Evolutionary conservation across 352 stramenopile species (phyloP), one percentile per base, ranked within the genome.

Genomic region (Globisporangium middletonii): DNA sequence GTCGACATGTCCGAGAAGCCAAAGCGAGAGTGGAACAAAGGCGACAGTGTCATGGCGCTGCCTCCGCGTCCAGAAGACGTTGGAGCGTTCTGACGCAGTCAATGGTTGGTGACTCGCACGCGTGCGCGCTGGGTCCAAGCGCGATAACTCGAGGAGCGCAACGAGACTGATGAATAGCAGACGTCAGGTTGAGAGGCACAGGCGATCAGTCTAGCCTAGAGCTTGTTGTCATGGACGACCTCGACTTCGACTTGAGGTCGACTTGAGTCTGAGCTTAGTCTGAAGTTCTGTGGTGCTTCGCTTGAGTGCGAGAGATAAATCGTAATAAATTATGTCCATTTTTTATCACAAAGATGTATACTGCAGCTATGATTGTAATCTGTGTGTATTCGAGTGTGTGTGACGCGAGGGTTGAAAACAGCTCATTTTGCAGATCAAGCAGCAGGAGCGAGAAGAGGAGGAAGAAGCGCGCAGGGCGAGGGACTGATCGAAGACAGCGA

Each of bases 1-100:
- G 55, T 43, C 2, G 46, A 58, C 0, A 79, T 82, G 72, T 38
- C 56, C 16, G 57, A 75, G 16, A 79, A 79, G 19, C 70, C 72
- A 7, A 62, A 65, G 28, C 15, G 44, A 19, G 35, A 56, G 18
- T 37, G 51, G 26, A 73, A 68, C 38, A n/a, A 43, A 2, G 57
- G 51, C 7, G 41, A 49, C 4, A 23, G 28, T 1, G 41, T 47
- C 9, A 46, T 67, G 27, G 30, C 48, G 5, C 63, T 66, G 15
- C 48, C 43, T 28, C 43, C 43, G 6, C n/a, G 43, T 26, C 16
- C 19, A 3, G 43, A 48, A 27, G 43, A 48, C 16, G 7, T 48
- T 27, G 43, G 18, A 27, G 43, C 43, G 43, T 48, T 48, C 19
- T 48, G n/a, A 48, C 7, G 41, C 13, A 19, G 2, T 4, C 23